Percentiles rank a stretch among this genome's conserved stretches.
phyloP scores from a whole-genome alignment of 768 basidiomycete genomes.

The Lentinula sp. region DNA sequence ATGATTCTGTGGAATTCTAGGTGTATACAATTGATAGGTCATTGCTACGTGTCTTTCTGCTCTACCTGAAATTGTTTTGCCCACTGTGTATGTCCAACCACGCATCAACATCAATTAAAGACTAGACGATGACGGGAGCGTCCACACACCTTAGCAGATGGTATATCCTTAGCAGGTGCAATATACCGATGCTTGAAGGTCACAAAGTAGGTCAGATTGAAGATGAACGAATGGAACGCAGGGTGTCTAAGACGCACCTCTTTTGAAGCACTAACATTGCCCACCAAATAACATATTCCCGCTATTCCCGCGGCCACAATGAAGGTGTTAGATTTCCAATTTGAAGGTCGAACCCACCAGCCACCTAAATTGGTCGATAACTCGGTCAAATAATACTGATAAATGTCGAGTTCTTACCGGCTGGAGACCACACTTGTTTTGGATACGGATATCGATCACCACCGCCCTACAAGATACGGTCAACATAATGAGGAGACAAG shows the following conservation, averaged over 20 bases:
- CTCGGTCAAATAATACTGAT: background rate
- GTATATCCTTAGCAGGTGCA: conserved; percentile 50
- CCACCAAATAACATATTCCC: conserved; percentile 45
- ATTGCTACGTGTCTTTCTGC: background rate
- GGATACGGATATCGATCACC: conserved; percentile 64
- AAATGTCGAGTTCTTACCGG: conserved; percentile 34
- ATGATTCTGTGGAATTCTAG: background rate
- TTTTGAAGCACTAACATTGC: conserved; percentile 49
- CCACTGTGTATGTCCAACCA: conserved; percentile 27
- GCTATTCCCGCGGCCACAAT: conserved; percentile 47
- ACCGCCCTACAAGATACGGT: conserved; percentile 33
- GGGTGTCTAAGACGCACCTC: conserved; percentile 35
- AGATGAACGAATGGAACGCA: conserved; percentile 12
- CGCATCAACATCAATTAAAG: conserved; percentile 2
- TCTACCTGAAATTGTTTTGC: conserved; percentile 29
- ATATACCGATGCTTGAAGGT: conserved; percentile 34
- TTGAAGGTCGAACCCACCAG: conserved; percentile 69
- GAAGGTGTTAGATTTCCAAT: conserved; percentile 62
- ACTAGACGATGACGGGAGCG: background rate
- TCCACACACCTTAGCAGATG: conserved; percentile 46
- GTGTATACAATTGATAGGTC: too few species aligned
- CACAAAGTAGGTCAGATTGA: background rate
- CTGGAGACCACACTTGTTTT: conserved; percentile 69
- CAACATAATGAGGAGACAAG: too few species aligned
- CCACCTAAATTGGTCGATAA: conserved; percentile 37